These are phyloP conservation scores for Dendrobium nobile DNA, from an alignment of 106 monocot species.

Conservation along the genomic window DNA sequence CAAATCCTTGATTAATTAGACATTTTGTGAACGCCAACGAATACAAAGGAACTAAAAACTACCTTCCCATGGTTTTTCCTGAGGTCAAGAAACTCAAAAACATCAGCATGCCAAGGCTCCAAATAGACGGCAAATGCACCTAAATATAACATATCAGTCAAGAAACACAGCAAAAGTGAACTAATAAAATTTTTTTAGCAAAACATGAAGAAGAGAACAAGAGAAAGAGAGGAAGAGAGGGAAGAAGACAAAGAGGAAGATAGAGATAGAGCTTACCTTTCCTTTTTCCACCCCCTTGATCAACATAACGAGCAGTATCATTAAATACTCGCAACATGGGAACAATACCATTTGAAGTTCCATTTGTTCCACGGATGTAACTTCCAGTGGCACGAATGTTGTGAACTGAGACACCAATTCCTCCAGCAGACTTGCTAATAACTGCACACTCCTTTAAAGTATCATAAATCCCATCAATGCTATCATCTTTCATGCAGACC, in stretches of 20 bases:
- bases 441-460: slow-evolving; percentile 93
- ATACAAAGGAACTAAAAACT: neutral
- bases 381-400: slow-evolving; percentile 90
- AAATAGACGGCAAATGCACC: slow-evolving; percentile 98
- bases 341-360: slow-evolving; percentile 93
- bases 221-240: neutral
- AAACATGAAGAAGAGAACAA: neutral
- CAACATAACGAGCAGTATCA: slow-evolving; percentile 98
- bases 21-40: neutral
- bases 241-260: neutral
- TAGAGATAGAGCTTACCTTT: slow-evolving; percentile 45
- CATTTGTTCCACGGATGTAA: slow-evolving; percentile 95
- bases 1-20: neutral
- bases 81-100: slow-evolving; percentile 95
- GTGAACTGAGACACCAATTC: slow-evolving; percentile 93
- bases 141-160: slow-evolving; percentile 6
- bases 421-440: slow-evolving; percentile 95
- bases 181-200: neutral
- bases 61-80: slow-evolving; percentile 98
- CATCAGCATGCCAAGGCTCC: slow-evolving; percentile 99
- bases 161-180: neutral
- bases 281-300: slow-evolving; percentile 97
- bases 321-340: slow-evolving; percentile 97
- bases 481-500: slow-evolving; percentile 95
- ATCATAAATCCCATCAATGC: slow-evolving; percentile 97